Base-by-base conservation (phyloP, 2,329 filamentous ascomycete species). In the Fusarium buxicola region DNA sequence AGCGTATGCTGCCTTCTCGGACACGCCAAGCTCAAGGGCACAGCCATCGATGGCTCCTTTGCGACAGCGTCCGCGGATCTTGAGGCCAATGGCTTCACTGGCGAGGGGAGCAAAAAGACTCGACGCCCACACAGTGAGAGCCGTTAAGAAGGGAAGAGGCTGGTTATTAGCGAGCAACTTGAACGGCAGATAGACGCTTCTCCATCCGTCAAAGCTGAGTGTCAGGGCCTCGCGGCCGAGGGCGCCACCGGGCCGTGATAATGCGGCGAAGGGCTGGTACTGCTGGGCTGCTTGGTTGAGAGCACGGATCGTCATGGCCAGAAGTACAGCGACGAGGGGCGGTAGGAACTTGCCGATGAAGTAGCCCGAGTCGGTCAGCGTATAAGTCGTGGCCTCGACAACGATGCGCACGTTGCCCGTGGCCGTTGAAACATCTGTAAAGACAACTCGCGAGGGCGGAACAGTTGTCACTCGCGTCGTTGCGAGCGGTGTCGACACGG, bases 261-360 rank as follows among this genome's bases (percentile, higher is more conserved):
- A 68, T 1, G 77, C 74, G 46, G 78, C 76, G 63, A 82, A 82
- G 2, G 80, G 80, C 54, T 79, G 78, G 36, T 77, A 79, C 10
- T 78, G 72, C 48, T 78, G 77, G 1, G 73, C 77, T 51, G 77
- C 75, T 46, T 74, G 70, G 55, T 80, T 77, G 49, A 81, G 63
- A 16, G 80, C 72, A 3, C 78, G 74, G 30, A 81, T 73, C 0
- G 75, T 74, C 41, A 80, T 75, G 9, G 74, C 72, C 2, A 80
- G 70, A 12, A 76, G 48, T 1, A 81, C 73, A 13, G 77, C 77
- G 2, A 80, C 48, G 3, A 82, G 70, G 1, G 78, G 65, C 0
- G 80, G 80, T 1, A 81, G 66, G 58, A 81, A 81, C 32, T 76
- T 76, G 13, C 78, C 79, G 5, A 77, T 40, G 32, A 81, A 77